A percentile compares a stretch with the other conserved stretches of the same genome.
Conservation (phyloP, 2,329 filamentous ascomycete species). For the Scopulariopsis brevicaulis region DNA sequence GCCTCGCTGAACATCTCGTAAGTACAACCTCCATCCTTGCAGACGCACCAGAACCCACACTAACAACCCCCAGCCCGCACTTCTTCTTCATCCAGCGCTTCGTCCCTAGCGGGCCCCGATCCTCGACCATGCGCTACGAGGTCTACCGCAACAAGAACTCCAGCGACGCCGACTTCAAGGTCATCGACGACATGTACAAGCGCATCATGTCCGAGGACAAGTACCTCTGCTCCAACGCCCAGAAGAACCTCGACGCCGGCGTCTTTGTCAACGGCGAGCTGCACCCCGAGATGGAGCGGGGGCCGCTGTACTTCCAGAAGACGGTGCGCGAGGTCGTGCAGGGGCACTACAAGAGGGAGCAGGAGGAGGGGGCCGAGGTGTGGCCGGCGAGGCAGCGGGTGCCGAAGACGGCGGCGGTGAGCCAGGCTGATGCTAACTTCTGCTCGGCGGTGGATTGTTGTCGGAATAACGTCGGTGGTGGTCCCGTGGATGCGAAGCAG, state of each 20-base stretch:
- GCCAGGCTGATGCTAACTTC: slow-evolving; percentile 18
- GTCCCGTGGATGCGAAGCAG: not conserved
- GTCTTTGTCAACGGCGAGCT: slow-evolving; percentile 52
- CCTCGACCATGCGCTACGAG: slow-evolving; percentile 48
- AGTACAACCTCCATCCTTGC: slow-evolving; percentile 13
- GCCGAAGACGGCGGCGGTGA: slow-evolving; percentile 13
- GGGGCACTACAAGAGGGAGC: slow-evolving; percentile 34
- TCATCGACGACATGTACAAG: slow-evolving; percentile 49
- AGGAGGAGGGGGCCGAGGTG: slow-evolving; percentile 30
- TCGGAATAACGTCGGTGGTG: not conserved
- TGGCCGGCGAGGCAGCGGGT: slow-evolving; percentile 35
- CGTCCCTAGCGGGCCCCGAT: slow-evolving; percentile 38
- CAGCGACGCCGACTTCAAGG: slow-evolving; percentile 43
- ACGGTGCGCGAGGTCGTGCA: slow-evolving; percentile 33
- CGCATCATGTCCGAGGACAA: slow-evolving; percentile 56
- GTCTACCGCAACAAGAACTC: slow-evolving; percentile 51
- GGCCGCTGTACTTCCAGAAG: slow-evolving; percentile 44
- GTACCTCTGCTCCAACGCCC: slow-evolving; percentile 44
- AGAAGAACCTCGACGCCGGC: slow-evolving; percentile 49
- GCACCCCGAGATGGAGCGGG: slow-evolving; percentile 49
- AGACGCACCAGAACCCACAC: not conserved
- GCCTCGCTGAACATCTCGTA: slow-evolving; percentile 37
- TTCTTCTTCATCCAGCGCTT: slow-evolving; percentile 56
- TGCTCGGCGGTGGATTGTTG: slow-evolving; percentile 13
- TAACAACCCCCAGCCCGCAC: slow-evolving; percentile 29